Percentiles rank a stretch among this genome's conserved stretches.
phyloP scores from a whole-genome alignment of 2,329 filamentous ascomycete species.

The Ceratocystis ficicola region DNA sequence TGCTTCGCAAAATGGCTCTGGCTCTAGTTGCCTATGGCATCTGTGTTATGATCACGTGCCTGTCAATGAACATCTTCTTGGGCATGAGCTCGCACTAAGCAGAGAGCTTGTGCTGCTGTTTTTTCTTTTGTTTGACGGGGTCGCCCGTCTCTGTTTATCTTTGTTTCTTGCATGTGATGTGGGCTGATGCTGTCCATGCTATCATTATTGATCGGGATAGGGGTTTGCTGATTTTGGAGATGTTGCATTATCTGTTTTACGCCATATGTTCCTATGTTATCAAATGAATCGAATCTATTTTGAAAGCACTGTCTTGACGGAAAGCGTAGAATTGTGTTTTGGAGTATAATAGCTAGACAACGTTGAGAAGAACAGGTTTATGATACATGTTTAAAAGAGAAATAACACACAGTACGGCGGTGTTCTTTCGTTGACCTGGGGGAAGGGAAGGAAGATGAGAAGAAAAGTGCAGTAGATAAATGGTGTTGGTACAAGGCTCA shows the following conservation, averaged over 20 bases:
- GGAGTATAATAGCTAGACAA: background rate
- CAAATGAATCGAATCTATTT: conserved; percentile 5
- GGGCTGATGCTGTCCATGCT: background rate
- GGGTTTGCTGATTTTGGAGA: background rate
- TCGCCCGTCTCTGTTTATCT: background rate
- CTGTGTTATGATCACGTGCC: conserved; percentile 77
- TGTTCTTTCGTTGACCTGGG: background rate
- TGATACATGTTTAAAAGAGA: background rate
- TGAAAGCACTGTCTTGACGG: background rate
- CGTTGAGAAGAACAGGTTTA: background rate
- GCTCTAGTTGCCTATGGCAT: conserved; percentile 71
- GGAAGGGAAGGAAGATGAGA: background rate
- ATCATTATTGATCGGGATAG: background rate
- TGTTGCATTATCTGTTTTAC: background rate
- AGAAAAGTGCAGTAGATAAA: background rate
- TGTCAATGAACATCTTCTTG: conserved; percentile 58
- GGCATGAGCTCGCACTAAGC: conserved; percentile 13
- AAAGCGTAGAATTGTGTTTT: background rate
- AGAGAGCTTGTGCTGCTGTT: background rate
- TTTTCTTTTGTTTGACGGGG: background rate
- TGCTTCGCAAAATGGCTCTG: conserved; percentile 61
- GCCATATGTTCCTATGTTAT: background rate
- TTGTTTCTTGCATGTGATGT: background rate
- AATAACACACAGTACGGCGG: background rate
- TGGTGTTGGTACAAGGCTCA: conserved; percentile 5